Evolutionary conservation across 495 filamentous ascomycete genomes (phyloP), one percentile per base, ranked within the genome.

Genomic region (Aeminium ludgeri): DNA sequence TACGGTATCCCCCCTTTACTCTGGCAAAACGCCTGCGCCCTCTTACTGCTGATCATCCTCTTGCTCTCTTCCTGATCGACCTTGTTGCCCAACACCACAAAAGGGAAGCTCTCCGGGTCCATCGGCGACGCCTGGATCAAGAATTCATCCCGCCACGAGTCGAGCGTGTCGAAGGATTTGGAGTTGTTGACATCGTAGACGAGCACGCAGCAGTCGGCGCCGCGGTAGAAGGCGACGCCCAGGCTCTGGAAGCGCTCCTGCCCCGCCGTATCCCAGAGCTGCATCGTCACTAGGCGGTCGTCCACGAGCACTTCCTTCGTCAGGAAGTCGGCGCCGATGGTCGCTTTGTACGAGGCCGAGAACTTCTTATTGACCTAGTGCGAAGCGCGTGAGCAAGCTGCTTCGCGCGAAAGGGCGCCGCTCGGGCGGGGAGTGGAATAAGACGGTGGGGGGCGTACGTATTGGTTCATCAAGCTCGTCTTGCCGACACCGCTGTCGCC

Each of bases 401-500:
- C 46, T 15, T 23, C 13, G 11, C 23, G 16, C 17, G 20, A 13
- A 33, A 10, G 25, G 12, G 8, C 6, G 13, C 23, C 25, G 33
- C n/a, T 34, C 20, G 6, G 6, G 19, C 1, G 46, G n/a, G 46
- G n/a, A 19, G 1, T 32, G 35, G 36, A 47, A 19, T 20, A 17
- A 30, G 11, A 28, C 13, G 3, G n/a, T 38, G 17, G 29, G 31
- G 39, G 27, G 68, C 82, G 55, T 74, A 96, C 89, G 78, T 96
- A 99, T 96, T 99, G 89, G 66, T 96, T 99, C 89, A 99, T 96
- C 71, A 99, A 76, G 62, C 84, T 93, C 38, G 91, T 99, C 70
- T 99, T 99, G 48, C 89, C 89, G 34, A 99, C 89, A 57, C 89
- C 89, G 61, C 86, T 94, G 59, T 96, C 89, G 49, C 89, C 89